Evolutionary conservation across 306 rosid species (phyloP).

Genomic region (Corylus heterophylla): DNA sequence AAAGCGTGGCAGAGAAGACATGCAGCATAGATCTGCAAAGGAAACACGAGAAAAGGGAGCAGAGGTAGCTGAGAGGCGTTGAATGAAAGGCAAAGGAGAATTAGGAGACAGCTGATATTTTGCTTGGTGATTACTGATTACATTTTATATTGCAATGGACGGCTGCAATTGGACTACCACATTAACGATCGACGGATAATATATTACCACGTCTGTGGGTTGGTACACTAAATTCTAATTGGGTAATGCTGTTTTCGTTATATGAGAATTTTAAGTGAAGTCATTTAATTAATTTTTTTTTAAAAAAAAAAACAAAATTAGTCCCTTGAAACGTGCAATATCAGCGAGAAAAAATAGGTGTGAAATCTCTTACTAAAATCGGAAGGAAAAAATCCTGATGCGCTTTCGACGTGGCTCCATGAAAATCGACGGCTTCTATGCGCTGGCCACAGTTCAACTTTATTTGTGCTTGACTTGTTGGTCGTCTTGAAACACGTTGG

Average conservation of each 20-base stretch:
- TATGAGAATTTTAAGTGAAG: no score
- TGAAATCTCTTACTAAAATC: no score
- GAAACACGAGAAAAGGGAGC: no score
- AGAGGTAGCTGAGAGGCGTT: neutral
- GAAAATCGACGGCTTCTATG: slow-evolving; percentile 23
- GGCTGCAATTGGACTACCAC: slow-evolving; percentile 12
- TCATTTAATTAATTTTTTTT: neutral
- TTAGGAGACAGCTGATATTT: no score
- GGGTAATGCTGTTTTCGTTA: neutral
- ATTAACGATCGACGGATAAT: neutral
- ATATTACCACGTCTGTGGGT: slow-evolving; percentile 10
- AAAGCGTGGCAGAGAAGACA: accelerated
- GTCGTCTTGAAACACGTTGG: neutral
- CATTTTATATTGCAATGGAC: neutral
- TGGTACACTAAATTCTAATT: neutral
- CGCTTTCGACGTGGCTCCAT: neutral
- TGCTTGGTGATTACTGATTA: slow-evolving; percentile 3
- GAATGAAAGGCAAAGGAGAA: neutral
- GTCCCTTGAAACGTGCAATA: no score
- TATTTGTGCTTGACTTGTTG: neutral
- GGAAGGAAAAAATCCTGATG: no score
- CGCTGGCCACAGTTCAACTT: slow-evolving; percentile 16
- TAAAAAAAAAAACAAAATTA: no score
- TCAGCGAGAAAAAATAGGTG: no score
- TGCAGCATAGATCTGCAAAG: slow-evolving; percentile 1